Percentiles rank a stretch among this genome's conserved stretches.
Evolutionary conservation across 2,329 filamentous ascomycete species (phyloP).

Genomic region (Trichoderma breve): DNA sequence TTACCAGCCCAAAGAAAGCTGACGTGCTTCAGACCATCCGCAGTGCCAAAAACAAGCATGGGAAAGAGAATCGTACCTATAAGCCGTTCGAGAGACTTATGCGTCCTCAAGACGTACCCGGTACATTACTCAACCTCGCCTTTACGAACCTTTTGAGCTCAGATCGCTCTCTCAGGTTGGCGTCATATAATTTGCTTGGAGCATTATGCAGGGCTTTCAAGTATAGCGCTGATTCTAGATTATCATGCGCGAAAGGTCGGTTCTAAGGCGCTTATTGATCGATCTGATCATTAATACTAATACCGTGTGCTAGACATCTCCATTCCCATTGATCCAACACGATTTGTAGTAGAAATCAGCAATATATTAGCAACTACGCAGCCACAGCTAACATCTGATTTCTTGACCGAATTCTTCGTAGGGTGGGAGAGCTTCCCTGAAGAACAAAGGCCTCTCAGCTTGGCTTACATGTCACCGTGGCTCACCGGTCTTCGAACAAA

Average conservation of each 20-base stretch:
- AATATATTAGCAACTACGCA: constrained; percentile 61
- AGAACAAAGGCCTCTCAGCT: constrained; percentile 63
- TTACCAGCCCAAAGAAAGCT: constrained; percentile 62
- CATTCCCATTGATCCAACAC: constrained; percentile 61
- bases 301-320: constrained; percentile 49
- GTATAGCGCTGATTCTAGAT: constrained; percentile 59
- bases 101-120: constrained; percentile 67
- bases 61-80: constrained; percentile 59
- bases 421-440: constrained; percentile 69
- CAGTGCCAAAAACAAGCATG: constrained; percentile 61
- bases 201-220: constrained; percentile 67
- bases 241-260: constrained; percentile 61
- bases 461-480: constrained; percentile 71
- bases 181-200: constrained; percentile 66
- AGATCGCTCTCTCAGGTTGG: constrained; percentile 58
- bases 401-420: constrained; percentile 70
- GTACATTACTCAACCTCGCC: constrained; percentile 65
- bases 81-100: constrained; percentile 65
- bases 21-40: constrained; percentile 64
- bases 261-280: neutral
- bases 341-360: constrained; percentile 65
- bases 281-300: constrained; percentile 6
- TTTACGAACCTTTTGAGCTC: constrained; percentile 64
- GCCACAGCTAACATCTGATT: constrained; percentile 66
- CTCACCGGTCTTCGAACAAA: constrained; percentile 59